Conservation (phyloP, 2,329 filamentous ascomycete species). For the Colletotrichum plurivorum region DNA sequence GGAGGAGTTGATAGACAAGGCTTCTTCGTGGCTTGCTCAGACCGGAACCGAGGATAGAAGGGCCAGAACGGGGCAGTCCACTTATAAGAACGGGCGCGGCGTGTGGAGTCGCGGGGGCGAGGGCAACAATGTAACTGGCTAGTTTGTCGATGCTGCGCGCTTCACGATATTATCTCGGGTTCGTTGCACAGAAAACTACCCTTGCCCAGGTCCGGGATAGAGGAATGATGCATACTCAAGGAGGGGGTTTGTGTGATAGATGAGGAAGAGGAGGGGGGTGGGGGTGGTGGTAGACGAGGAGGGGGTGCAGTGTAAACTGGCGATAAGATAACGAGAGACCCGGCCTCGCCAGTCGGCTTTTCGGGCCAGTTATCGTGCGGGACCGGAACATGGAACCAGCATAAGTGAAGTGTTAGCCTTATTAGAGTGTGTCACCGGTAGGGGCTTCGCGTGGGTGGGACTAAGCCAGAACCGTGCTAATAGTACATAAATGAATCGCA, state of each 20-base stretch:
- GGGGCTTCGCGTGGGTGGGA: no score
- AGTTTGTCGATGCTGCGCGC: conserved; percentile 24
- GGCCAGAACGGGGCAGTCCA: conserved; percentile 37
- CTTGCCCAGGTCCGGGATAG: conserved; percentile 37
- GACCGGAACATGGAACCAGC: conserved; percentile 3
- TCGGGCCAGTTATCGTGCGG: conserved; percentile 25
- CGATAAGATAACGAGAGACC: conserved; percentile 27
- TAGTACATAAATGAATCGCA: no score
- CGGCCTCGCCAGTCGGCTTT: conserved; percentile 21
- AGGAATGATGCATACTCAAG: conserved; percentile 24
- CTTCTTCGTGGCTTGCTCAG: conserved; percentile 36
- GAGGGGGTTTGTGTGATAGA: background rate
- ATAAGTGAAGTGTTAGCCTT: no score
- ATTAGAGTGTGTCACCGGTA: no score
- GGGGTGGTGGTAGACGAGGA: conserved; percentile 7
- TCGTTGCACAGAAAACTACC: conserved; percentile 25
- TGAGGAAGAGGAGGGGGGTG: background rate
- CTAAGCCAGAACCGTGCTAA: no score
- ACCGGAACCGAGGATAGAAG: conserved; percentile 38
- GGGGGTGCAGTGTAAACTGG: background rate
- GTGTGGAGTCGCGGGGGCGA: conserved; percentile 40
- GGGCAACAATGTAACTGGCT: conserved; percentile 22
- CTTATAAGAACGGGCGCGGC: conserved; percentile 39
- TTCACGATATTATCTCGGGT: conserved; percentile 41
- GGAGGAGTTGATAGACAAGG: conserved; percentile 29